phyloP scores from a whole-genome alignment of 257 asterid species.

The Forsythia suspensa region DNA sequence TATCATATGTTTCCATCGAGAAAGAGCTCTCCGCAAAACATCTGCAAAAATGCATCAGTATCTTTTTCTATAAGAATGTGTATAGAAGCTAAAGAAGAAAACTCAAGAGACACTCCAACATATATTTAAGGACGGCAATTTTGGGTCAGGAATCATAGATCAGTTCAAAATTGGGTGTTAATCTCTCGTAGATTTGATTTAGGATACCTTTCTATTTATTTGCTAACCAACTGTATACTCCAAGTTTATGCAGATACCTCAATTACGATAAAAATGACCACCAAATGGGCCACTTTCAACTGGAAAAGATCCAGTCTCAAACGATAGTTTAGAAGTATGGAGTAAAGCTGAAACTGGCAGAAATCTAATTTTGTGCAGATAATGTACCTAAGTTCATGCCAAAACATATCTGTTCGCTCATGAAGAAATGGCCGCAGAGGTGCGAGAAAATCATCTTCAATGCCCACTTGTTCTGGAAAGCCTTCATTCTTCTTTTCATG shows the following conservation, averaged over 20 bases:
- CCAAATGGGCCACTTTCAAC: not conserved
- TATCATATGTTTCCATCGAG: conserved; percentile 53
- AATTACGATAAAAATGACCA: not conserved
- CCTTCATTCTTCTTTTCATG: conserved; percentile 23
- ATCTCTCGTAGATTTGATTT: not conserved
- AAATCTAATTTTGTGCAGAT: not conserved
- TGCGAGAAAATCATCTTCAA: conserved; percentile 40
- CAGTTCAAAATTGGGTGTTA: not conserved
- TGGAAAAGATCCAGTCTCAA: not conserved
- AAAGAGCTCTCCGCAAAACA: conserved; percentile 55
- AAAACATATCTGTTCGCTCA: conserved; percentile 42
- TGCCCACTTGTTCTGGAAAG: conserved; percentile 15
- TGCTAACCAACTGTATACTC: not conserved
- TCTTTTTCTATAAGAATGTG: not conserved
- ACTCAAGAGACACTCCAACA: not conserved
- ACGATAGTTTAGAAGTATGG: not conserved
- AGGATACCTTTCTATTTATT: not conserved
- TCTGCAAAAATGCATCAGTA: conserved; percentile 24
- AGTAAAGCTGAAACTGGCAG: not conserved
- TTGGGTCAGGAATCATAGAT: not conserved
- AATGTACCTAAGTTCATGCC: conserved; percentile 61
- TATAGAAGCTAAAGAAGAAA: not conserved
- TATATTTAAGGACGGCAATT: no score
- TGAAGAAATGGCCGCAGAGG: conserved; percentile 53
- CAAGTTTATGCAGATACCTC: not conserved